Base-by-base conservation (phyloP, 768 basidiomycete genomes). In the Tulasnella sp. region DNA sequence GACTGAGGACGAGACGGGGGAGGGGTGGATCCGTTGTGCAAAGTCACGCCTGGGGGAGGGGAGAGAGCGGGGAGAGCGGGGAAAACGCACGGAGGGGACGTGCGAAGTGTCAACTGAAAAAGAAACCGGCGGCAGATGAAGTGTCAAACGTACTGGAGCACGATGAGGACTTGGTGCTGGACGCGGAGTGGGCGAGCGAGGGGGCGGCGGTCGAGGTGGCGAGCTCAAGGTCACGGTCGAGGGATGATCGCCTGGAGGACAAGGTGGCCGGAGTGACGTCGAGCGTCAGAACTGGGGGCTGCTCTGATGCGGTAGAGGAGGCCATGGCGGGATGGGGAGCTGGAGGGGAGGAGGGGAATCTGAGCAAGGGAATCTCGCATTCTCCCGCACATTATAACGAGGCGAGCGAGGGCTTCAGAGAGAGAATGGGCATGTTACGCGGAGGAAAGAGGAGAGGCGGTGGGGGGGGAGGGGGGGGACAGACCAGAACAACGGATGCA, bases 311-410 rank as follows among this genome's bases (percentile, higher is more conserved):
- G 9, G 29, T 3, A 40, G 71, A 72, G 71, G 44, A n/a, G 29
- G 44, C 42, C 71, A 70, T 70, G 61, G 61, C 11, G 61, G 23
- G 61, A 67, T 72, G 71, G 71, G 23, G 37, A 16, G 71, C 5
- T 7, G 23, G 71, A 40, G 37, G 71, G 37, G 39, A 40, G 71
- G 23, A 29, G 70, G 70, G 70, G 35, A 10, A 71, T 71, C 70
- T 40, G 71, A 40, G 44, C 44, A 46, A 72, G 71, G 71, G 29
- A 72, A 72, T 72, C 39, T 72, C 39, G 71, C 71, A 72, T 72
- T 37, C 32, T 72, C 13, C 71, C 71, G 71, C 37, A 23, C 9
- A 35, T 42, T 72, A 72, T 72, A 72, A 72, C 23, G 9, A 20
- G 71, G n/a, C 10, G 71, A 37, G 35, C 40, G 70, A 70, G 40